Evolutionary conservation across 2,329 filamentous ascomycete species (phyloP).

Genomic region (Talaromyces islandicus): DNA sequence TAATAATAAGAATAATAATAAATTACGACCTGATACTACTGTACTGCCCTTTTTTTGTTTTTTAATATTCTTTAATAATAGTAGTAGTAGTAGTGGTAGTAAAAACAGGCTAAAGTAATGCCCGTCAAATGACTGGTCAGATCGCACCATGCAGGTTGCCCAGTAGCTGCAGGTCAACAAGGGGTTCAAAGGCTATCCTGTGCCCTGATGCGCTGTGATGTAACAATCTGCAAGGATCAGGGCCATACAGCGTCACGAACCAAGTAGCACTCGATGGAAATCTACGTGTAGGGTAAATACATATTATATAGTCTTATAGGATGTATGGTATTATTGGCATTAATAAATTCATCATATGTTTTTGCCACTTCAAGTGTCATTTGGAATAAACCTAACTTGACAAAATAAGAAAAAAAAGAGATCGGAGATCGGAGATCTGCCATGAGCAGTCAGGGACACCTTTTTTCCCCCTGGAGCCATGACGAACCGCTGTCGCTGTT

Average conservation of each 20-base stretch:
- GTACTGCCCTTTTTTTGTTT: too few species aligned
- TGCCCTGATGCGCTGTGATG: constrained; percentile 5
- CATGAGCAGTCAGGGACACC: neutral
- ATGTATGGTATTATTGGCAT: too few species aligned
- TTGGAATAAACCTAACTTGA: too few species aligned
- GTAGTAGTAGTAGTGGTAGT: too few species aligned
- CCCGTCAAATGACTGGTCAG: neutral
- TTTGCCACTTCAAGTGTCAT: too few species aligned
- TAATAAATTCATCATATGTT: too few species aligned
- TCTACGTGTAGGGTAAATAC: too few species aligned
- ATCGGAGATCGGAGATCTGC: neutral
- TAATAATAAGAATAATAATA: neutral
- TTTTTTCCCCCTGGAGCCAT: neutral
- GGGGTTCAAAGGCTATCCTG: neutral
- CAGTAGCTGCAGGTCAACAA: neutral
- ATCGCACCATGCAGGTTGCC: neutral
- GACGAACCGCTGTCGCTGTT: neutral
- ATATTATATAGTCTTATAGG: too few species aligned
- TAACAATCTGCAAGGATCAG: constrained; percentile 11
- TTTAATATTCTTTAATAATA: too few species aligned
- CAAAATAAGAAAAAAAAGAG: too few species aligned
- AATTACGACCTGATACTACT: neutral
- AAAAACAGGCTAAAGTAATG: too few species aligned
- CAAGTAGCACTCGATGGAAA: neutral
- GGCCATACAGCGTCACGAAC: neutral